These are phyloP conservation scores for Phytopythium litorale DNA, from an alignment of 352 stramenopile species.

Conservation along the genomic window DNA sequence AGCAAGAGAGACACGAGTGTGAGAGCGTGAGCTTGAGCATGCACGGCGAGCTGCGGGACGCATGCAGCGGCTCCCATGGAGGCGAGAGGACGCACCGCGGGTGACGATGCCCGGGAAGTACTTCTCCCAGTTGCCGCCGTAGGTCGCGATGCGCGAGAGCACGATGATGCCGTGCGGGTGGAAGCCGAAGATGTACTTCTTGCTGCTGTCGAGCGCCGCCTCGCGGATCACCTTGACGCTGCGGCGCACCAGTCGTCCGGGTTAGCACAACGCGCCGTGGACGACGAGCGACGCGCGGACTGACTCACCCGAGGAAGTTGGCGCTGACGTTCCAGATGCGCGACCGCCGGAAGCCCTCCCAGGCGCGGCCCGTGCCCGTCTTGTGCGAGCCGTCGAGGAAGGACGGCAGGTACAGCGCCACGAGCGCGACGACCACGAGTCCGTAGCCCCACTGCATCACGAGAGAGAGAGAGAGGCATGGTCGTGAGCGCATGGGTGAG, in stretches of 20 bases:
- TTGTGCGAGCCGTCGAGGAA: constrained; percentile 54
- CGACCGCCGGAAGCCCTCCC: constrained; percentile 40
- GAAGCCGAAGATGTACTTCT: constrained; percentile 76
- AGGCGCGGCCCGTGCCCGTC: constrained; percentile 46
- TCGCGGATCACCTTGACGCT: constrained; percentile 65
- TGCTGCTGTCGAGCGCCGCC: constrained; percentile 46
- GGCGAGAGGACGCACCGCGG: constrained; percentile 25
- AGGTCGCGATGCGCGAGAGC: constrained; percentile 61
- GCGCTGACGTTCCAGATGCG: constrained; percentile 47
- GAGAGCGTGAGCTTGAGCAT: background rate
- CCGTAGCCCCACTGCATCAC: constrained; percentile 39
- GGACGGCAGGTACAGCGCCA: constrained; percentile 60
- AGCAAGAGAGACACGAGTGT: constrained; percentile 4
- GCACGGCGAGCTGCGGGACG: background rate
- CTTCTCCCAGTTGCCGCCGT: constrained; percentile 67
- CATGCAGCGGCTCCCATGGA: background rate
- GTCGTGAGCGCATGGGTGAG: background rate
- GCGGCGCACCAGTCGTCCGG: background rate
- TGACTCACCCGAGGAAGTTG: constrained; percentile 38
- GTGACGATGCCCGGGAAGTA: constrained; percentile 57
- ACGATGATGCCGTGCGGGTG: constrained; percentile 78
- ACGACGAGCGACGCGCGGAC: background rate
- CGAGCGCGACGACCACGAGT: constrained; percentile 42
- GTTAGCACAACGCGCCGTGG: background rate
- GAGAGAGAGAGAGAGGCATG: background rate